phyloP scores from a whole-genome alignment of 2,329 filamentous ascomycete genomes.

The Thermothelomyces thermophilus region DNA sequence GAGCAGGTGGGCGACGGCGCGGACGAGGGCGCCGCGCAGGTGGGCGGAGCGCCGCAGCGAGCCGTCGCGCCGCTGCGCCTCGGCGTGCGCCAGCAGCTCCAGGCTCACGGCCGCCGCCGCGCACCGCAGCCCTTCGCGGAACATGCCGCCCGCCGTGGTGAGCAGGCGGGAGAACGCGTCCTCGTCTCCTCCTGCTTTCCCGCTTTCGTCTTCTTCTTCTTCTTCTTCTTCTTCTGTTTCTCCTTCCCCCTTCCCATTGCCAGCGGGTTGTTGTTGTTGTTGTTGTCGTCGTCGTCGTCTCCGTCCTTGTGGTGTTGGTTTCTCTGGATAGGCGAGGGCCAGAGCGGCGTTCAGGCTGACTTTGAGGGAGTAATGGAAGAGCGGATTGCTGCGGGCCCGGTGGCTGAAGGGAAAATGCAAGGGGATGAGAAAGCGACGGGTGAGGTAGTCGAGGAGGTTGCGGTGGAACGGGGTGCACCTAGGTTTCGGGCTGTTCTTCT shows the following conservation, averaged over 20 bases:
- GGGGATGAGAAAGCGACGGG: slow-evolving; percentile 48
- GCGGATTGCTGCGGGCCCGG: slow-evolving; percentile 36
- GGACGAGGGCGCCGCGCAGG: slow-evolving; percentile 29
- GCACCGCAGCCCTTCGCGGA: slow-evolving; percentile 34
- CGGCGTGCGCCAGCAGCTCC: slow-evolving; percentile 33
- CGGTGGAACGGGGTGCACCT: slow-evolving; percentile 30
- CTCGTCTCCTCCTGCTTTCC: slow-evolving; percentile 2
- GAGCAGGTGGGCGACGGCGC: slow-evolving; percentile 27
- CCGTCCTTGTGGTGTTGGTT: neutral
- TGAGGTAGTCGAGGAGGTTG: slow-evolving; percentile 45
- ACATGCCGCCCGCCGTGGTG: slow-evolving; percentile 34
- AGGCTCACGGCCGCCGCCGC: slow-evolving; percentile 30
- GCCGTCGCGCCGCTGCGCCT: slow-evolving; percentile 12
- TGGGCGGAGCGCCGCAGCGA: neutral
- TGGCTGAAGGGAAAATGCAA: slow-evolving; percentile 46
- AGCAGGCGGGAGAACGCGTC: slow-evolving; percentile 35
- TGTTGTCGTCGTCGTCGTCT: neutral
- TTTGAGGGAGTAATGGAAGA: slow-evolving; percentile 45
- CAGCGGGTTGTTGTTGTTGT: neutral
- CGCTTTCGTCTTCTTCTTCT: neutral
- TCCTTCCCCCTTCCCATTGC: no score
- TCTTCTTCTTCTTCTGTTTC: no score
- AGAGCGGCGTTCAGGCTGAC: slow-evolving; percentile 39
- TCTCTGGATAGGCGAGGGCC: slow-evolving; percentile 31
- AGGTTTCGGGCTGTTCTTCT: slow-evolving; percentile 22